Evolutionary conservation across 495 filamentous ascomycete species (phyloP).

Genomic region (Hypoxylon intermedium): DNA sequence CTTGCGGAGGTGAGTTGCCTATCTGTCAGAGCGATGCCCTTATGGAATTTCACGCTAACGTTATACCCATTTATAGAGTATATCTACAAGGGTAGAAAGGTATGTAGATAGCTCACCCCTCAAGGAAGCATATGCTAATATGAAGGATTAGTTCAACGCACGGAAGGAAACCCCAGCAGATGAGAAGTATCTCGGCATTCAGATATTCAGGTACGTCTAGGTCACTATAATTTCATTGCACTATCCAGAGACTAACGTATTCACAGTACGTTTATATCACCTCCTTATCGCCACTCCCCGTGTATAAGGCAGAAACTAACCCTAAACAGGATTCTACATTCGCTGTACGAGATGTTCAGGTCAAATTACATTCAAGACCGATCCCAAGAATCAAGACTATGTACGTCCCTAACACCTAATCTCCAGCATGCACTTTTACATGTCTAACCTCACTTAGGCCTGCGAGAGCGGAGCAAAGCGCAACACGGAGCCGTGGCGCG

Average conservation of each 20-base stretch:
- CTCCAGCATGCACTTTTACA: neutral
- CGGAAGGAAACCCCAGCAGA: conserved; percentile 87
- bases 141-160: conserved; percentile 64
- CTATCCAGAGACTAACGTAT: conserved; percentile 4
- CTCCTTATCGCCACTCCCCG: neutral
- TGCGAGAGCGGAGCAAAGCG: conserved; percentile 85
- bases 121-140: conserved; percentile 2
- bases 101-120: neutral
- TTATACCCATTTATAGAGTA: conserved; percentile 63
- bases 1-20: conserved; percentile 65
- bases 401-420: conserved; percentile 34
- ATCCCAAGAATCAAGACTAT: conserved; percentile 95
- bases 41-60: neutral
- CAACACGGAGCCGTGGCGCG: conserved; percentile 90
- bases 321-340: conserved; percentile 57
- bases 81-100: conserved; percentile 93
- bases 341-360: conserved; percentile 87
- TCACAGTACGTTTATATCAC: conserved; percentile 10
- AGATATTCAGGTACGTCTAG: conserved; percentile 66
- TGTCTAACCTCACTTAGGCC: conserved; percentile 19
- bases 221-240: neutral
- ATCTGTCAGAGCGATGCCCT: neutral
- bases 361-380: conserved; percentile 94
- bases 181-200: conserved; percentile 87
- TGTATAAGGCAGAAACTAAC: neutral